Evolutionary conservation across 202 grass and related monocot genomes (phyloP).

Genomic region (Sporobolus alterniflorus): DNA sequence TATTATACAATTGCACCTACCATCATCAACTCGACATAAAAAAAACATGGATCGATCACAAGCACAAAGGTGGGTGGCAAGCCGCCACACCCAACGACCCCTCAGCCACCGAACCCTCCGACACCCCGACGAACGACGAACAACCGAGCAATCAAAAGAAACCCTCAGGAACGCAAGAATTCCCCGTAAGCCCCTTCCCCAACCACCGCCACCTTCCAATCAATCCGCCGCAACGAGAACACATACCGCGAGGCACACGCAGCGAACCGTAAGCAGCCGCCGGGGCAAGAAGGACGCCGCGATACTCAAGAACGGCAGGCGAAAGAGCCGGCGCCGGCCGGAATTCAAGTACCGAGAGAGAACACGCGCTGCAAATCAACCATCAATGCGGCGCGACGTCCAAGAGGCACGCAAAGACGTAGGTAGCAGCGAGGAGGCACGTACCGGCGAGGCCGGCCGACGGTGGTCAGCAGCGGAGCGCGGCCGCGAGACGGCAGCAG

Average conservation of each 20-base stretch:
- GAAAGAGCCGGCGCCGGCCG: background rate
- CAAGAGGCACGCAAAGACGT: background rate
- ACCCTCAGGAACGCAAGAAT: constrained; percentile 28
- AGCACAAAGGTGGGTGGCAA: constrained; percentile 31
- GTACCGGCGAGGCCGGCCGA: constrained; percentile 31
- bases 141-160: constrained; percentile 27
- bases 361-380: background rate
- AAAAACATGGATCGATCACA: constrained; percentile 25
- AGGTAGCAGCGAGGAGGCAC: background rate
- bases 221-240: constrained; percentile 39
- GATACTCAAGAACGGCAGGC: constrained; percentile 11
- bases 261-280: background rate
- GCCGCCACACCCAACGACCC: constrained; percentile 15
- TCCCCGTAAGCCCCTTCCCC: constrained; percentile 26
- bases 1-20: constrained; percentile 1
- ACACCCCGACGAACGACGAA: background rate
- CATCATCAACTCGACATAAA: background rate
- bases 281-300: background rate
- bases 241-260: constrained; percentile 26
- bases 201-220: constrained; percentile 68
- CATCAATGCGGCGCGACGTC: constrained; percentile 37
- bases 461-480: constrained; percentile 8
- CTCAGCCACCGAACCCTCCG: background rate
- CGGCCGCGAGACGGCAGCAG: background rate
- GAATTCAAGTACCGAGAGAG: constrained; percentile 16